These are phyloP conservation scores for Telfairia occidentalis DNA, from an alignment of 331 rosid species.

Conservation along the genomic window DNA sequence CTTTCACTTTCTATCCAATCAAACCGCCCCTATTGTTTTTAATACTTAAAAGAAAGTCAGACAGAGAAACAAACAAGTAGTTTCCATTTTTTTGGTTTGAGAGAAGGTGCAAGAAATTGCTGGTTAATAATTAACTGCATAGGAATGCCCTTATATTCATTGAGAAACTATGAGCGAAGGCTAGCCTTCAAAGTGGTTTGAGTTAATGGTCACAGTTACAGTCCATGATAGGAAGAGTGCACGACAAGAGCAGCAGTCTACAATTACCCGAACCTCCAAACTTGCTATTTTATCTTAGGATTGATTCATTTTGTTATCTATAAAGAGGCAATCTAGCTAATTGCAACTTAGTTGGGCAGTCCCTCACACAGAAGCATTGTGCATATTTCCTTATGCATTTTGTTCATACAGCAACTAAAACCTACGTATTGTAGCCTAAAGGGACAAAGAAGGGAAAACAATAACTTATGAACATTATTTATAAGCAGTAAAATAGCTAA, in stretches of 20 bases:
- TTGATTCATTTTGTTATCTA: background rate
- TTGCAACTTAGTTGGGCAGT: background rate
- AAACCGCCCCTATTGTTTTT: background rate
- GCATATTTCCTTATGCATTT: background rate
- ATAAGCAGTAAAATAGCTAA: background rate
- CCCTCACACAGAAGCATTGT: background rate
- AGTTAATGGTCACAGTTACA: background rate
- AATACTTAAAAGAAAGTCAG: background rate
- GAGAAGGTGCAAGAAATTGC: background rate
- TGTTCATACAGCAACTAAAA: background rate
- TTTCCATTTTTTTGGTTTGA: background rate
- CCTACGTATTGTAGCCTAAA: background rate
- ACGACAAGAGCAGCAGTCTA: slow-evolving; percentile 2
- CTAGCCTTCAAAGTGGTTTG: background rate
- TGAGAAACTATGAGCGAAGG: background rate
- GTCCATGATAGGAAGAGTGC: background rate
- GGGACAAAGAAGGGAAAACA: background rate
- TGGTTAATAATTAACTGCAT: background rate
- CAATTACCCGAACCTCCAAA: background rate
- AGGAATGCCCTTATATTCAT: background rate
- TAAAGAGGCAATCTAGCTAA: background rate
- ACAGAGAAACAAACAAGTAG: background rate
- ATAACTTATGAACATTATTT: background rate
- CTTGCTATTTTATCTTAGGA: background rate
- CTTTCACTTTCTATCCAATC: background rate